Evolutionary conservation across 2,329 filamentous ascomycete genomes (phyloP), one percentile per base, ranked within the genome.

Genomic region (Meredithiella fracta): DNA sequence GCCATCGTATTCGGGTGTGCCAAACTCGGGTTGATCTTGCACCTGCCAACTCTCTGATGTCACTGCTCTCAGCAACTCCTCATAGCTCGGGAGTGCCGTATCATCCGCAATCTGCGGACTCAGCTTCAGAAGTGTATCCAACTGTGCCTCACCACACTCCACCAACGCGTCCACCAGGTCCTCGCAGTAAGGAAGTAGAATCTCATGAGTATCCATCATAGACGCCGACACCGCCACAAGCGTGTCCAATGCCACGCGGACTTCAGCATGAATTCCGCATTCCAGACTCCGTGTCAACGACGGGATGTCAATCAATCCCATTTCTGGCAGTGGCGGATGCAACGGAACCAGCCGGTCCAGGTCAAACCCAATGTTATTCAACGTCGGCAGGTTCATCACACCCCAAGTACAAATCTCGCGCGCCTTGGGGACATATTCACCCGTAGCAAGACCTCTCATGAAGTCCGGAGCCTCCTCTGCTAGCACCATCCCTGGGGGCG

Each of bases 281-380:
- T 95, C 89, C 38, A 98, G 72, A 63, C 88, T 89, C 72, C 89
- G 85, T 0, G 84, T 95, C 42, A 98, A 74, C 20, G 91, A 89
- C 61, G 90, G 84, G 26, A 97, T 83, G 64, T 98, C 91, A 60
- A 97, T 86, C 20, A 88, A 77, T 7, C 91, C 92, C 54, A 97
- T 75, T 62, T 97, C 90, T 22, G 77, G 72, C 17, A 89, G 74
- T 1, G 74, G 72, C 0, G 92, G 91, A 38, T 89, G 75, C 57
- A 86, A 83, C 0, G 90, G 88, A 63, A 82, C 86, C 63, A 80
- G 73, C 47, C 75, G 74, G 52, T 80, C 72, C 38, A 95, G 74
- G 50, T 86, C 80, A 34, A 76, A 73, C 3, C 84, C 83, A 52
- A 89, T 67, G 52, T 78, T 77, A 55, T 73, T 74, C 22, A 86